Conservation (phyloP, 2,329 filamentous ascomycete species). For the Phyllosticta citriasiana region DNA sequence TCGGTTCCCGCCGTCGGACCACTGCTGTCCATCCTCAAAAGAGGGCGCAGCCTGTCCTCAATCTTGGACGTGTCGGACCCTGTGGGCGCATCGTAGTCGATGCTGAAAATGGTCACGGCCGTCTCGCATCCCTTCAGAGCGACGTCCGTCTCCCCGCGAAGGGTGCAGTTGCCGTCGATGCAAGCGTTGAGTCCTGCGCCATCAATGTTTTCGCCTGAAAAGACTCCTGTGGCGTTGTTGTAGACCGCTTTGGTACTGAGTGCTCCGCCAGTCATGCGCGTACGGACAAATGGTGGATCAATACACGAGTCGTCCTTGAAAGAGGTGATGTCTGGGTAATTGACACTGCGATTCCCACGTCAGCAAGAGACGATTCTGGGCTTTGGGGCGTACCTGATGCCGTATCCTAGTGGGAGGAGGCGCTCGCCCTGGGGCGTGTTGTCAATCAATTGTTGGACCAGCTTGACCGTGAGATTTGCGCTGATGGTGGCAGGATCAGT, state of each 20-base stretch:
- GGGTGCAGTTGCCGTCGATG: constrained; percentile 41
- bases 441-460: constrained; percentile 37
- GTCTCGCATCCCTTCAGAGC: constrained; percentile 34
- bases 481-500: constrained; percentile 35
- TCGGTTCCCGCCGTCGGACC: neutral
- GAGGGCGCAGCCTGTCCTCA: constrained; percentile 7
- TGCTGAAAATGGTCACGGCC: constrained; percentile 38
- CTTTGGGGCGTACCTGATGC: constrained; percentile 24
- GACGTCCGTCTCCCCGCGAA: constrained; percentile 43
- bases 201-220: constrained; percentile 38
- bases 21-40: neutral
- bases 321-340: constrained; percentile 37
- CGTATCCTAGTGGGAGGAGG: constrained; percentile 40
- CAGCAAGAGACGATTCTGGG: neutral
- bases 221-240: constrained; percentile 35
- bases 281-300: constrained; percentile 37
- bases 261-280: constrained; percentile 41
- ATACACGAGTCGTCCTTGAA: constrained; percentile 29
- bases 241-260: constrained; percentile 37
- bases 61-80: constrained; percentile 19
- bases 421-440: constrained; percentile 23
- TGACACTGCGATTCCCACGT: constrained; percentile 25
- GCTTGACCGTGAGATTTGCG: constrained; percentile 33
- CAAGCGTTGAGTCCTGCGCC: constrained; percentile 42
- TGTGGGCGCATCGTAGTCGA: constrained; percentile 41